Evolutionary conservation across 768 basidiomycete species (phyloP), one percentile per base, ranked within the genome.

Genomic region (Artomyces pyxidatus): DNA sequence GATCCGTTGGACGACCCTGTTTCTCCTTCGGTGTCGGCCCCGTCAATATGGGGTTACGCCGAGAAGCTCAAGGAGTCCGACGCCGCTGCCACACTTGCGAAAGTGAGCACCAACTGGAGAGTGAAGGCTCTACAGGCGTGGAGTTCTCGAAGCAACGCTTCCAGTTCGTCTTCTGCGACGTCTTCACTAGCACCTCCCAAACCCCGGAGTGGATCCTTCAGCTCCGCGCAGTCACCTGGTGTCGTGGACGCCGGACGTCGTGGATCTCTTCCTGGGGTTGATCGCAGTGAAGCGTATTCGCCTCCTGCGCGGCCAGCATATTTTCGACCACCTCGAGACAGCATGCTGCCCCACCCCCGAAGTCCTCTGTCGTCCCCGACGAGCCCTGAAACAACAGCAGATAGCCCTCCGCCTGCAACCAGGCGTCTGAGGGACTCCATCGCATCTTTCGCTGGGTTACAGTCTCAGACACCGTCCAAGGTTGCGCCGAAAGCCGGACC

Each of bases 11-110:
- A 55, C 56, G 30, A 46, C 44, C 21, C 59, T 26, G 28, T 12
- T 45, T 58, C 52, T 6, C 41, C 57, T 28, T 53, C 61, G 2
- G 32, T 46, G 4, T 7, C 53, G 3, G 35, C 44, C 22, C 37
- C 47, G 3, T 51, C 60, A 63, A 25, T 87, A 4, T 86, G 85
- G 85, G 62, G 65, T 29, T 89, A 88, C 59, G 83, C 88, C 0
- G 84, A 78, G 56, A 86, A 81, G 59, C 59, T 89, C 12, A 82
- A 76, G 59, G 80, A 85, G 46, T 86, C 85, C 2, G 84, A 88
- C 58, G 68, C 85, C 1, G 71, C 80, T 30, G 87, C 88, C 11
- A 71, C 76, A 1, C 64, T 88, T 14, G 71, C 88, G 2, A 90
- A 87, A 65, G 80, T 75, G 47, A 81, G 85, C 63, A 83, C 76